Base-by-base conservation (phyloP, 768 basidiomycete species). In the Phlegmacium glaucopus region DNA sequence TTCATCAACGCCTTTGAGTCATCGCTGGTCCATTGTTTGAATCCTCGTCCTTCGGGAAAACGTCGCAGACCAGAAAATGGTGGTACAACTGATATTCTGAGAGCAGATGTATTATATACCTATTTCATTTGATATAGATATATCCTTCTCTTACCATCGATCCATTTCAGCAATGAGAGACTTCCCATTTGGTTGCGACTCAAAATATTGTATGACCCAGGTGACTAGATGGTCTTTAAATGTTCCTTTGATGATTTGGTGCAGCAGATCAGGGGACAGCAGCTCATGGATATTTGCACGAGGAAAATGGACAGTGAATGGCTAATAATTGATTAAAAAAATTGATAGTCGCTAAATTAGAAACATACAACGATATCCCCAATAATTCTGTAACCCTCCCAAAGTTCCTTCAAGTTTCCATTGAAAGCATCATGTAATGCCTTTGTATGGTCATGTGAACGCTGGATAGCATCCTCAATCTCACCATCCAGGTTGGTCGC, bases 181-280 rank as follows among this genome's bases (percentile, higher is more conserved):
- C 26, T 53, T 46, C 1, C 56, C 66, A 10, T 47, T 28, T 6
- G 47, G 36, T 13, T 52, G 39, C 0, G 40, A 4, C 3, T 45
- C 11, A 3, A 75, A 43, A 45, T 71, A 72, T 7, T 62, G 48
- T 0, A 44, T 39, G 0, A 66, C 57, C 72, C 71, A 74, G 4
- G 42, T 43, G 3, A 73, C 68, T 8, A 73, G 55, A 43, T 72
- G 72, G 32, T 72, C 72, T 48, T 72, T 72, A 57, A 71, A 74
- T 5, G 57, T 61, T 6, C 69, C 68, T 47, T 71, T 71, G 50
- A 72, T 69, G 9, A 73, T 32, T 55, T 72, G 68, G 49, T 72
- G 70, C 1, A 70, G 57, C 1, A 69, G 55, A 47, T 69, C 63
- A 4, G 65, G 61, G 0, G 64, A 37, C 1, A 69, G 29, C 2